phyloP scores from a whole-genome alignment of 345 rosid genomes.

The Raphanus sativus region DNA sequence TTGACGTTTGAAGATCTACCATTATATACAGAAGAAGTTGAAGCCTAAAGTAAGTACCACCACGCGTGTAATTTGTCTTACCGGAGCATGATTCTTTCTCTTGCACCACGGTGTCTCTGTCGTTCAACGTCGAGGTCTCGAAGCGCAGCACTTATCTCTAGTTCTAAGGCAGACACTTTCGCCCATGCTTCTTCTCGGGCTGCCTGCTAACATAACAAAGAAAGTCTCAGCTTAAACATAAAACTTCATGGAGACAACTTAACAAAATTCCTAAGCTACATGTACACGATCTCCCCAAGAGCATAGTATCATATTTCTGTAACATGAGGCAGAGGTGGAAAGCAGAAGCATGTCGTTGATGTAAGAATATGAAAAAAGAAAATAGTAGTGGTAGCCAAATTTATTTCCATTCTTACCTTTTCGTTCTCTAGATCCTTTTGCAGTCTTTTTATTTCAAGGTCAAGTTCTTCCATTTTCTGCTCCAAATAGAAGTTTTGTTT shows the following conservation, averaged over 20 bases:
- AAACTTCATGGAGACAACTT: conserved; percentile 3
- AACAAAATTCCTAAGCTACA: background rate
- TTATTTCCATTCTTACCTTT: conserved; percentile 61
- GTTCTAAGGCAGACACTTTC: conserved; percentile 83
- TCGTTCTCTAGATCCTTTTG: conserved; percentile 75
- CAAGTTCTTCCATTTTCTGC: conserved; percentile 85
- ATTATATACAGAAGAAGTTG: conserved; percentile 3
- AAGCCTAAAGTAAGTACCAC: background rate
- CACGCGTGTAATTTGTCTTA: conserved; percentile 37
- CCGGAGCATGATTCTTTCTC: conserved; percentile 99
- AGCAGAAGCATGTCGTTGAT: conserved; percentile 4
- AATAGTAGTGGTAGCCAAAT: conserved; percentile 5
- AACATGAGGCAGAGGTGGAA: background rate
- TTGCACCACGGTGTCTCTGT: conserved; percentile 86
- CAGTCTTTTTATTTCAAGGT: conserved; percentile 55
- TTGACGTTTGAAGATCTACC: background rate
- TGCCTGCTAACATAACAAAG: conserved; percentile 86
- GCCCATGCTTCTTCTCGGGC: conserved; percentile 99
- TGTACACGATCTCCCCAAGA: background rate
- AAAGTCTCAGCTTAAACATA: conserved; percentile 60
- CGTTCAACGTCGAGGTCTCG: conserved; percentile 92
- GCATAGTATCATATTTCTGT: conserved; percentile 5
- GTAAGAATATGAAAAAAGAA: background rate
- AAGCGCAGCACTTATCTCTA: conserved; percentile 75
- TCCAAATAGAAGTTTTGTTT: conserved; percentile 26